Percentiles rank a stretch among this genome's conserved stretches.
Evolutionary conservation across 2,329 filamentous ascomycete species (phyloP).

Genomic region (Verticillium nonalfalfae): DNA sequence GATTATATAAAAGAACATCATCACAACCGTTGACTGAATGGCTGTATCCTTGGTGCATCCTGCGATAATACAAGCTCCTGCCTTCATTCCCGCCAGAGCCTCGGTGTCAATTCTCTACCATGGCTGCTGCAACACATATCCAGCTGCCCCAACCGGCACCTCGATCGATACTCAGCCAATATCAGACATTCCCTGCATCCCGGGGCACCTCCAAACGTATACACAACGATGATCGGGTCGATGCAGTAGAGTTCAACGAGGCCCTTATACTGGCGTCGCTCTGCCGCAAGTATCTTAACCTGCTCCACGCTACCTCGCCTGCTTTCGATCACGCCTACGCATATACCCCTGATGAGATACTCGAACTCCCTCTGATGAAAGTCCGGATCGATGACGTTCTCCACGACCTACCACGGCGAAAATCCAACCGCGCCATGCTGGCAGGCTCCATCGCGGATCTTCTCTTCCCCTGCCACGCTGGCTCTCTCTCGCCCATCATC

Average conservation of each 20-base stretch:
- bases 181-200: not conserved
- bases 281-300: constrained; percentile 20
- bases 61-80: not conserved
- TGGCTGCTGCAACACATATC: constrained; percentile 26
- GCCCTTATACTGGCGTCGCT: constrained; percentile 20
- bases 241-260: constrained; percentile 11
- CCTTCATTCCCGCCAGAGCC: not conserved
- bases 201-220: not conserved
- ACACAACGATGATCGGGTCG: not conserved
- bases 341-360: constrained; percentile 27
- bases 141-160: constrained; percentile 12
- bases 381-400: constrained; percentile 22
- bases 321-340: constrained; percentile 20
- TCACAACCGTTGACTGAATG: not conserved
- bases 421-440: constrained; percentile 21
- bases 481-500: constrained; percentile 28
- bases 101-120: constrained; percentile 5
- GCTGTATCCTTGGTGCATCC: not conserved
- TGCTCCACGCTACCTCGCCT: constrained; percentile 17
- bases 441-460: constrained; percentile 23
- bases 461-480: constrained; percentile 25
- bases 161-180: not conserved
- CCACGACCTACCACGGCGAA: constrained; percentile 25
- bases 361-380: constrained; percentile 22
- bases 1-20: not conserved